Evolutionary conservation across 2,329 filamentous ascomycete species (phyloP).

Genomic region (Aspergillus nomiae): DNA sequence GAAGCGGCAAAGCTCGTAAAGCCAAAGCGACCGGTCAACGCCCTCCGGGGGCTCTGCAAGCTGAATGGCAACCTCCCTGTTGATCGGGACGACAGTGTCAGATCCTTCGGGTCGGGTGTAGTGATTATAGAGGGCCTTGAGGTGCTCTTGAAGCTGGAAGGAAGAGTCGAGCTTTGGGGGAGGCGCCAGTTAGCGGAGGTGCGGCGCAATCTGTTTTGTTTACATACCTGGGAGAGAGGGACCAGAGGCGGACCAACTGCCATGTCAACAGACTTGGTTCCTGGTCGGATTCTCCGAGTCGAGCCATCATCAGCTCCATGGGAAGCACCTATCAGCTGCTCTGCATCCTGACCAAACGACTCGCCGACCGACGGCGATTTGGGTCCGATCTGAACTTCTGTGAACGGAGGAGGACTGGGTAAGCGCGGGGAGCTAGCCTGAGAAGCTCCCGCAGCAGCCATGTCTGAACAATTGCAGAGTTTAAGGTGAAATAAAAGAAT

Average conservation of each 20-base stretch:
- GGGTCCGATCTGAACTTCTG: slow-evolving; percentile 87
- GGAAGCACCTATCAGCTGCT: slow-evolving; percentile 55
- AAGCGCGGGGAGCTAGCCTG: slow-evolving; percentile 83
- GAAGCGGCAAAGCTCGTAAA: slow-evolving; percentile 96
- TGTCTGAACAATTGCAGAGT: slow-evolving; percentile 26
- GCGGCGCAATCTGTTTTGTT: slow-evolving; percentile 6
- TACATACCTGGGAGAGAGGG: slow-evolving; percentile 73
- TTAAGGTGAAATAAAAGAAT: slow-evolving; percentile 11
- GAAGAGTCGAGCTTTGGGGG: slow-evolving; percentile 81
- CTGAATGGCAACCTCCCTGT: slow-evolving; percentile 70
- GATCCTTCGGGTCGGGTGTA: slow-evolving; percentile 66
- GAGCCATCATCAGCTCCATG: slow-evolving; percentile 69
- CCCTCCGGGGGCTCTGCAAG: slow-evolving; percentile 79
- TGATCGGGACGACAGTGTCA: slow-evolving; percentile 70
- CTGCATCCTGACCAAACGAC: slow-evolving; percentile 60
- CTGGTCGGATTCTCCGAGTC: slow-evolving; percentile 83
- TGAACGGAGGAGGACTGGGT: slow-evolving; percentile 89
- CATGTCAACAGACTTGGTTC: slow-evolving; percentile 91
- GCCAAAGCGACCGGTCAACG: slow-evolving; percentile 86
- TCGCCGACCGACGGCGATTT: slow-evolving; percentile 71
- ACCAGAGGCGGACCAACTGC: slow-evolving; percentile 86
- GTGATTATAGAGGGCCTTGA: slow-evolving; percentile 86
- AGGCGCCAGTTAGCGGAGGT: slow-evolving; percentile 15
- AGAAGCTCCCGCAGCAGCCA: slow-evolving; percentile 50
- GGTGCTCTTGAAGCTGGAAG: slow-evolving; percentile 95